A percentile compares a stretch with the other conserved stretches of the same genome.
Evolutionary conservation across 805 yeast genomes (phyloP).

Genomic region (Maudiozyma barnettii): DNA sequence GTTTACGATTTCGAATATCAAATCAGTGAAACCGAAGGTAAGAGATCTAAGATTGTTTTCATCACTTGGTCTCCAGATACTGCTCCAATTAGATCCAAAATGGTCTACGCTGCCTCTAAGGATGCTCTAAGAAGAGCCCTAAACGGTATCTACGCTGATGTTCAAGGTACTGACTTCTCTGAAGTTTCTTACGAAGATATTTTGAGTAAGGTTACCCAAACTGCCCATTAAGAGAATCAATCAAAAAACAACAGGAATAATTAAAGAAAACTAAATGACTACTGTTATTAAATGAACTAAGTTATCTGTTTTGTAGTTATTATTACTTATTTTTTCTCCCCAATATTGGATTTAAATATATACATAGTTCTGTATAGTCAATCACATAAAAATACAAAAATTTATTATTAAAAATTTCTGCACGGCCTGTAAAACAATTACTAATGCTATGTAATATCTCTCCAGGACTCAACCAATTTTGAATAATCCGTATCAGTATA

Average conservation of each 20-base stretch:
- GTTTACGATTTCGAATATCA: constrained; percentile 95
- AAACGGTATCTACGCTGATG: constrained; percentile 87
- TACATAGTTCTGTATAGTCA: no score
- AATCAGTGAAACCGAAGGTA: constrained; percentile 83
- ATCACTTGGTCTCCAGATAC: constrained; percentile 97
- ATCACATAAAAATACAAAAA: no score
- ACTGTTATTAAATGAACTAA: neutral
- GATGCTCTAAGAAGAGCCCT: constrained; percentile 96
- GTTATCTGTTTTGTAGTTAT: no score
- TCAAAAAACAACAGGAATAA: neutral
- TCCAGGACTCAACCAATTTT: no score
- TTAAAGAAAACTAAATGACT: neutral
- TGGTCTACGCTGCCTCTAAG: constrained; percentile 97
- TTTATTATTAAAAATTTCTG: no score
- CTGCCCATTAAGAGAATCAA: constrained; percentile 1
- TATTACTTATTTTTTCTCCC: no score
- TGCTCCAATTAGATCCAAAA: constrained; percentile 89
- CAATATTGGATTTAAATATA: no score
- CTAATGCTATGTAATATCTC: no score
- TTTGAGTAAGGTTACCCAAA: constrained; percentile 59
- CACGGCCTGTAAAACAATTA: no score
- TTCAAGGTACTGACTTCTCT: constrained; percentile 96
- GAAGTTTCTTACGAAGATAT: constrained; percentile 94
- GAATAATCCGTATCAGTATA: no score
- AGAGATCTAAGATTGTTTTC: constrained; percentile 66